Percentiles rank a stretch among this genome's conserved stretches.
phyloP scores from a whole-genome alignment of 345 rosid genomes.

The Gossypioides kirkii region DNA sequence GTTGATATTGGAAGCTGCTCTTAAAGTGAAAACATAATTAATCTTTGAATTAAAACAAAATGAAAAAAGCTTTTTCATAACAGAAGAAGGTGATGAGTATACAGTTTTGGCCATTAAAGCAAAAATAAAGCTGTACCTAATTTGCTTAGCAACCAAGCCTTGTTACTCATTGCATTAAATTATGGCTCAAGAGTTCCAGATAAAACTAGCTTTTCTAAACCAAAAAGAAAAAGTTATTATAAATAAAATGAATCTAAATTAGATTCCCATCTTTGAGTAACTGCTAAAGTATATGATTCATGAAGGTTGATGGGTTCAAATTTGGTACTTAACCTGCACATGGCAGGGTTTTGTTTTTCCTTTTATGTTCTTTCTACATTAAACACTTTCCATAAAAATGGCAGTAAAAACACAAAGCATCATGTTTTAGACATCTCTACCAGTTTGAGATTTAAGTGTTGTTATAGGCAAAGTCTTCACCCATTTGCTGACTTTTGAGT shows the following conservation, averaged over 20 bases:
- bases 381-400: not conserved
- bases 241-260: not conserved
- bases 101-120: constrained; percentile 10
- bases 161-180: not conserved
- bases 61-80: constrained; percentile 14
- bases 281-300: not conserved
- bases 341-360: not conserved
- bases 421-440: not conserved
- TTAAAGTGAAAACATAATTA: constrained; percentile 11
- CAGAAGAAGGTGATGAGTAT: constrained; percentile 18
- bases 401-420: not conserved
- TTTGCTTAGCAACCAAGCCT: constrained; percentile 24
- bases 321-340: not conserved
- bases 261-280: not conserved
- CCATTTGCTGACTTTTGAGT: not conserved
- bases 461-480: not conserved
- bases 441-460: not conserved
- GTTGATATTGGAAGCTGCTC: constrained; percentile 2
- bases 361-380: not conserved
- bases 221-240: not conserved
- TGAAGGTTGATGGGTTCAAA: not conserved
- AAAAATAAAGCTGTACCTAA: not conserved
- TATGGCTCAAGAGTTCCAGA: constrained; percentile 5
- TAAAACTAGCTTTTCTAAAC: constrained; percentile 6
- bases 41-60: constrained; percentile 34